phyloP scores from a whole-genome alignment of 352 stramenopile genomes.

The Globisporangium spinosum region DNA sequence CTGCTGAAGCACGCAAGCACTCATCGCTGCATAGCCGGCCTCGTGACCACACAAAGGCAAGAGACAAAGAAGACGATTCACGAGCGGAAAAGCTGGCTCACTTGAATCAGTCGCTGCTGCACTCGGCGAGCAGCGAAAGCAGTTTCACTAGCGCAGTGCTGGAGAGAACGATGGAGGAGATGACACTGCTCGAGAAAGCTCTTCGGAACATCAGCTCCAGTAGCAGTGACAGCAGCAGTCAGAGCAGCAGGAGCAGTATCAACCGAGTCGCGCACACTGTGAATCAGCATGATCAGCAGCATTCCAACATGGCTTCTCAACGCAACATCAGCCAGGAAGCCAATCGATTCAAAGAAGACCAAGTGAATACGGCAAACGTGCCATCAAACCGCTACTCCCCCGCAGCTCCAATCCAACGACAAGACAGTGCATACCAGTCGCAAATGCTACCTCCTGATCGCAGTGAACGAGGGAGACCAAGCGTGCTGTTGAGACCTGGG shows the following conservation, averaged over 20 bases:
- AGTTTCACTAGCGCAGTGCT: constrained; percentile 44
- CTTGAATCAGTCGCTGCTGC: constrained; percentile 19
- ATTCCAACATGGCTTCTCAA: neutral
- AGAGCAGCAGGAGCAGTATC: neutral
- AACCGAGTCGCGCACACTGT: neutral
- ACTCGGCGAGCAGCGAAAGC: constrained; percentile 27
- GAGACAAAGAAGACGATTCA: neutral
- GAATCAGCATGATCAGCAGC: neutral
- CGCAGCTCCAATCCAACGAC: constrained; percentile 1
- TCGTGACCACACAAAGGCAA: neutral
- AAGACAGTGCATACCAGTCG: neutral
- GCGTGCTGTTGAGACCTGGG: neutral
- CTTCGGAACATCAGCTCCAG: constrained; percentile 66
- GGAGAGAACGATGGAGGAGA: constrained; percentile 56
- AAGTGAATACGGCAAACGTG: neutral
- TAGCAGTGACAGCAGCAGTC: constrained; percentile 20
- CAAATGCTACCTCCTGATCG: neutral
- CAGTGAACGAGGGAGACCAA: neutral
- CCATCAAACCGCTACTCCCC: neutral
- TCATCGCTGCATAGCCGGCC: neutral
- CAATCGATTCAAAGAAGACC: neutral
- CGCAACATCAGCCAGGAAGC: constrained; percentile 1
- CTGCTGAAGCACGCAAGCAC: neutral
- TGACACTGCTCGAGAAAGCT: constrained; percentile 60
- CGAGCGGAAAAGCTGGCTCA: constrained; percentile 5